Evolutionary conservation across 495 filamentous ascomycete species (phyloP).

Genomic region (Chaetomium fimeti): DNA sequence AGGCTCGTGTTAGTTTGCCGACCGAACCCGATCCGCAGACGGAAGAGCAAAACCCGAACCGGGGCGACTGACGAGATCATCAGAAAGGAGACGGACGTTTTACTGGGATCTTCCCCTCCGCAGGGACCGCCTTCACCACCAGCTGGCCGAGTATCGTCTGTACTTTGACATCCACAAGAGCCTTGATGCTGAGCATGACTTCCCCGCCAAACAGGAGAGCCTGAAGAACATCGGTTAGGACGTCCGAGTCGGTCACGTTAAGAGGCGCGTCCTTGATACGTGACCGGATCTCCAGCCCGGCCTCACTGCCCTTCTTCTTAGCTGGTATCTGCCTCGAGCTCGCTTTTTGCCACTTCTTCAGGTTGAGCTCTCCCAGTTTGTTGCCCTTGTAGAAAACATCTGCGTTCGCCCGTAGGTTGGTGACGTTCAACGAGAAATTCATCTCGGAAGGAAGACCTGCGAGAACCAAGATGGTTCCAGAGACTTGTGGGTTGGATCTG

Average conservation of each 20-base stretch:
- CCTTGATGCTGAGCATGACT: constrained; percentile 67
- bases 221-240: constrained; percentile 73
- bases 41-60: constrained; percentile 21
- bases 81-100: constrained; percentile 67
- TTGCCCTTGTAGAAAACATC: constrained; percentile 72
- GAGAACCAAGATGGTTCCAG: constrained; percentile 73
- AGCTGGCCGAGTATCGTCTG: constrained; percentile 76
- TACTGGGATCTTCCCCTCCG: constrained; percentile 78
- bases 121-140: constrained; percentile 75
- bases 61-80: constrained; percentile 51
- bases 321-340: constrained; percentile 69
- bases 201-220: constrained; percentile 69
- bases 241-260: constrained; percentile 69
- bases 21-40: constrained; percentile 7
- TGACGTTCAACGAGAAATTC: constrained; percentile 77
- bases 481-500: constrained; percentile 70
- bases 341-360: constrained; percentile 79
- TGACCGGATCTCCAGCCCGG: constrained; percentile 68
- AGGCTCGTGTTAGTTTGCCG: constrained; percentile 20
- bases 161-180: constrained; percentile 80
- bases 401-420: constrained; percentile 67
- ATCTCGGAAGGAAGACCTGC: constrained; percentile 78
- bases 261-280: constrained; percentile 74
- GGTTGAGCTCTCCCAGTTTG: constrained; percentile 72
- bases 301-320: constrained; percentile 49